Evolutionary conservation across 352 stramenopile species (phyloP).

Genomic region (Aphanomyces euteiches): DNA sequence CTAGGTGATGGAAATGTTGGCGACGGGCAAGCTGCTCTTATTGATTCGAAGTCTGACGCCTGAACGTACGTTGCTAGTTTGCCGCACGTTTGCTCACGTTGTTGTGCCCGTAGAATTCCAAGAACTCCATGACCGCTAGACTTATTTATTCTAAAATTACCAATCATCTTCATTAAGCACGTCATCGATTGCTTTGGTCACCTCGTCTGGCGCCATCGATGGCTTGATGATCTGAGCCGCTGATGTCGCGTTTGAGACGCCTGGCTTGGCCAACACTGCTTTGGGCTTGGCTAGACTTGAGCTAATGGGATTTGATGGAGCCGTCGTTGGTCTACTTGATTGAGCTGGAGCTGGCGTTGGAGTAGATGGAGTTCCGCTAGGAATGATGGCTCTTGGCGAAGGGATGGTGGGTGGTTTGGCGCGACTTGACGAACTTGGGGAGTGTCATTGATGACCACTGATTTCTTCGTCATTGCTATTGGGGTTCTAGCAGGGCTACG

Average conservation of each 20-base stretch:
- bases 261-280: not conserved
- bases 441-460: too few relatives aligned
- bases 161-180: slow-evolving; percentile 26
- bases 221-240: too few relatives aligned
- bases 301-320: too few relatives aligned
- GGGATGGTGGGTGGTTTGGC: too few relatives aligned
- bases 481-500: too few relatives aligned
- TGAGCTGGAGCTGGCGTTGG: too few relatives aligned
- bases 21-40: slow-evolving; percentile 6
- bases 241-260: too few relatives aligned
- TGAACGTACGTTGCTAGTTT: not conserved
- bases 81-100: not conserved
- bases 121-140: slow-evolving; percentile 21
- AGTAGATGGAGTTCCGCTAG: too few relatives aligned
- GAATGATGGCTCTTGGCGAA: too few relatives aligned
- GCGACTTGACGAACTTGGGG: too few relatives aligned
- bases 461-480: too few relatives aligned
- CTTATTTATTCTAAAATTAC: slow-evolving; percentile 23
- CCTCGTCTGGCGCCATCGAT: not conserved
- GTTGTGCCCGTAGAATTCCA: slow-evolving; percentile 20
- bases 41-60: slow-evolving; percentile 8
- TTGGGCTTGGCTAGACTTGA: not conserved
- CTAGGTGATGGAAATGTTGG: slow-evolving; percentile 23
- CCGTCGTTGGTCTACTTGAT: too few relatives aligned
- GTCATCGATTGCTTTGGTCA: not conserved